Evolutionary conservation across 2,329 filamentous ascomycete genomes (phyloP), one percentile per base, ranked within the genome.

Genomic region (Fusarium sp.): DNA sequence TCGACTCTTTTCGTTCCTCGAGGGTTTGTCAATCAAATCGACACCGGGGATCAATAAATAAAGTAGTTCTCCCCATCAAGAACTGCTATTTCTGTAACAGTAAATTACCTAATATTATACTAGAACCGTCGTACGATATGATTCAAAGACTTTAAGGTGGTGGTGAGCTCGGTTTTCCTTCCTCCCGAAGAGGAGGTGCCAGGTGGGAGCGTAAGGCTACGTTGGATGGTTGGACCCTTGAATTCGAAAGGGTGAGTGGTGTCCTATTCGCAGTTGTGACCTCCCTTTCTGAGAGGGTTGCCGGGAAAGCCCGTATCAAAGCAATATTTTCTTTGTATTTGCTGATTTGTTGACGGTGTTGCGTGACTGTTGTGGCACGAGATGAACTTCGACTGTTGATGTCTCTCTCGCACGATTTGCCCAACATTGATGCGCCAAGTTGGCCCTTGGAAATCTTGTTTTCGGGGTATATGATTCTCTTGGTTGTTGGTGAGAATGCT

Each of bases 161-260:
- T 28, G 22, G 20, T 30, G 24, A 39, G 33, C 26, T 41, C 22
- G 24, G 35, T 13, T 41, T 54, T n/a, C 20, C 16, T 28, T 41
- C 26, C 35, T 54, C 20, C 24, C 50, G 6, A 54, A 26, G 35
- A 13, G 30, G 31, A 56, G 47, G 10, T 26, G 18, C 26, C 22
- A 10, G 18, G 31, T 54, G 48, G 30, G 51, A 33, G 33, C 42
- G n/a, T 55, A 57, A 39, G 64, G 57, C 42, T 61, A 53, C 44
- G 39, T 54, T 54, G 65, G 56, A 35, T 69, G 61, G 55, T 51
- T 68, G 70, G 66, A 71, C 65, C 70, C 70, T 72, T 60, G 66
- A 51, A 62, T 56, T 55, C n/a, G 36, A 62, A 28, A 44, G 30
- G 45, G 12, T 24, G 20, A 33, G 39, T 30, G 30, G 55, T 66